Conservation (phyloP, 495 filamentous ascomycete genomes). For the Xylaria grammica region DNA sequence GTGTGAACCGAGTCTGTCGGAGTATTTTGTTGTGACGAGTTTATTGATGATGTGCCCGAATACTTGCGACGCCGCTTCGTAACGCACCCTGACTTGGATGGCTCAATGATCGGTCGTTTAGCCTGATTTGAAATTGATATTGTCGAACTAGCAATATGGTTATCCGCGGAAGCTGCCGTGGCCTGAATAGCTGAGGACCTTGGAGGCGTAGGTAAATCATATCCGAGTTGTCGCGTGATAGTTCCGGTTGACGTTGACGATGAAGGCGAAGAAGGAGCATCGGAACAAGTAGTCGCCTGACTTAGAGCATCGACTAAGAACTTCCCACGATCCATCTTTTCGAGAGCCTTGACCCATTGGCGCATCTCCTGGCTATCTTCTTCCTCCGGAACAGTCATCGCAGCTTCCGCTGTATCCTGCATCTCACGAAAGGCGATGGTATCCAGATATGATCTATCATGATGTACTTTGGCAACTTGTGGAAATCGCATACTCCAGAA, state of each 20-base stretch:
- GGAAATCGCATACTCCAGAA: slow-evolving; percentile 56
- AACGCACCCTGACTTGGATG: background rate
- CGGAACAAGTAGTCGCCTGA: slow-evolving; percentile 31
- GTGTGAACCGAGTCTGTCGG: background rate
- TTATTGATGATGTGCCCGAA: slow-evolving; percentile 5
- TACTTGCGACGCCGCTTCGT: slow-evolving; percentile 23
- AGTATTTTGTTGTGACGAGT: slow-evolving; percentile 8
- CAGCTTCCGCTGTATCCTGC: slow-evolving; percentile 47
- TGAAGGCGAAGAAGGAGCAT: slow-evolving; percentile 8
- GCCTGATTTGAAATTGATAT: background rate
- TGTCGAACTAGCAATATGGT: background rate
- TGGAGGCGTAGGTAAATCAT: background rate
- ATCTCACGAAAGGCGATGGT: slow-evolving; percentile 49
- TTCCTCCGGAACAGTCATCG: slow-evolving; percentile 35
- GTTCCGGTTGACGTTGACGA: slow-evolving; percentile 6
- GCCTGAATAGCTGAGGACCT: slow-evolving; percentile 12
- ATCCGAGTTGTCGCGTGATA: background rate
- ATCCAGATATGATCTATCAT: slow-evolving; percentile 51
- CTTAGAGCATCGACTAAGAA: slow-evolving; percentile 36
- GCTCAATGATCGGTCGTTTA: slow-evolving; percentile 26
- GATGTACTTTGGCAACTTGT: slow-evolving; percentile 51
- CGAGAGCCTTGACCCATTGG: slow-evolving; percentile 60
- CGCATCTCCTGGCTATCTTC: slow-evolving; percentile 57
- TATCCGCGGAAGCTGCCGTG: background rate
- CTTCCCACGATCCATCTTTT: slow-evolving; percentile 48